Evolutionary conservation across 2,329 filamentous ascomycete species (phyloP).

Genomic region (Pseudocercospora pini-densiflorae): DNA sequence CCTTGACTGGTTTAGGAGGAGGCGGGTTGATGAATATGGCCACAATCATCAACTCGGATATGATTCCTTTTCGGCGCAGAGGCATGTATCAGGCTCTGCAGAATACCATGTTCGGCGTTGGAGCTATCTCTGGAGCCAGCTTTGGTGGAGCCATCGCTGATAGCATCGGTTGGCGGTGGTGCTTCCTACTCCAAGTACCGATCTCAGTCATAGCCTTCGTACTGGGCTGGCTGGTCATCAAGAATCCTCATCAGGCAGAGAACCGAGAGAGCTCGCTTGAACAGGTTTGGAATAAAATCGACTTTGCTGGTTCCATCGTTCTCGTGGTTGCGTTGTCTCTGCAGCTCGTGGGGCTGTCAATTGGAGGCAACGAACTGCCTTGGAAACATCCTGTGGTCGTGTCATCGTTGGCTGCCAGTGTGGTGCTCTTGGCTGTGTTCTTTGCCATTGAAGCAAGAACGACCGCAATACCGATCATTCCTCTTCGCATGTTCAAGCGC

Average conservation of each 20-base stretch:
- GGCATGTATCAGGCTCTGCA: conserved; percentile 66
- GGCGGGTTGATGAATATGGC: conserved; percentile 42
- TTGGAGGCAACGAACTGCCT: conserved; percentile 53
- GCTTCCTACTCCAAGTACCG: conserved; percentile 66
- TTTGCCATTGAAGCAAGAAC: conserved; percentile 48
- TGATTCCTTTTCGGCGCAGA: conserved; percentile 61
- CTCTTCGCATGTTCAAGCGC: conserved; percentile 59
- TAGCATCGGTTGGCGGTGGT: conserved; percentile 53
- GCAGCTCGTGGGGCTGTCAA: conserved; percentile 54
- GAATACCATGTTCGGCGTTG: conserved; percentile 66
- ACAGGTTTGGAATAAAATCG: conserved; percentile 59
- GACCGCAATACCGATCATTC: conserved; percentile 50
- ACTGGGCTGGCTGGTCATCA: conserved; percentile 59
- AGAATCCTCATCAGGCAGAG: conserved; percentile 44
- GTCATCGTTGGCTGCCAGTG: conserved; percentile 43
- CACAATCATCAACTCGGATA: conserved; percentile 60
- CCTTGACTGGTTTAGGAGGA: conserved; percentile 39
- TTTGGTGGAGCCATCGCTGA: conserved; percentile 51
- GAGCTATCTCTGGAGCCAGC: conserved; percentile 61
- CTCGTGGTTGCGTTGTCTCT: conserved; percentile 63
- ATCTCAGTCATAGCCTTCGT: conserved; percentile 60
- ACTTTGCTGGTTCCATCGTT: conserved; percentile 61
- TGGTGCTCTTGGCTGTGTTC: conserved; percentile 45
- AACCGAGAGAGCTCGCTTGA: conserved; percentile 34
- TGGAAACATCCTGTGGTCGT: conserved; percentile 51